These are phyloP conservation scores for Candida ascalaphidarum DNA, from an alignment of 805 yeast species.

Conservation along the genomic window DNA sequence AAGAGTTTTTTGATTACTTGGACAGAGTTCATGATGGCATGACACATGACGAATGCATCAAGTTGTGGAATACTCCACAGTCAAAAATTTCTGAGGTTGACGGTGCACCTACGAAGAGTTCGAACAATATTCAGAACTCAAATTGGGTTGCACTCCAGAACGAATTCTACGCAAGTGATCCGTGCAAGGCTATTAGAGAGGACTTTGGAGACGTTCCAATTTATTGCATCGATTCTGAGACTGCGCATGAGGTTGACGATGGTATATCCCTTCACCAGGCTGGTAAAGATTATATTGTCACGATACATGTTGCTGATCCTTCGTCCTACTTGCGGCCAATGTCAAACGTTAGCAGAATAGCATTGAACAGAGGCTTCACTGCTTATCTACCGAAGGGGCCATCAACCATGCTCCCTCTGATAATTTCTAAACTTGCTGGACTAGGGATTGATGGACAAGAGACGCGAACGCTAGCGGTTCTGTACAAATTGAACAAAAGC, in stretches of 20 bases:
- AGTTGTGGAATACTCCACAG: too few species aligned
- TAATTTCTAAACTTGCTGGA: constrained; percentile 43
- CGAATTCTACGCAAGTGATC: constrained; percentile 22
- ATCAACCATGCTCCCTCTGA: constrained; percentile 61
- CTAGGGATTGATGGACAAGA: constrained; percentile 33
- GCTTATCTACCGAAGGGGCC: constrained; percentile 64
- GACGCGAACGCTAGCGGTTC: constrained; percentile 37
- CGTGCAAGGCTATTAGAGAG: constrained; percentile 20
- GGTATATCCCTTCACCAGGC: constrained; percentile 58
- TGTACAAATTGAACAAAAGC: constrained; percentile 14
- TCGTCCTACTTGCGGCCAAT: constrained; percentile 47
- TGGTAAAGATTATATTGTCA: constrained; percentile 30
- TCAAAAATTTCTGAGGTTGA: too few species aligned
- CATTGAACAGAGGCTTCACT: constrained; percentile 55
- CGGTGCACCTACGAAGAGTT: too few species aligned
- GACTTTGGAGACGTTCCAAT: constrained; percentile 42
- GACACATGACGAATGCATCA: too few species aligned
- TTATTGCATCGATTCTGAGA: constrained; percentile 74
- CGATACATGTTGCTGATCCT: constrained; percentile 85
- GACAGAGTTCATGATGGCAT: too few species aligned
- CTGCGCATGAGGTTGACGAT: constrained; percentile 90
- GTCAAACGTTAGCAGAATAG: constrained; percentile 41
- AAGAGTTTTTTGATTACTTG: constrained; percentile 28
- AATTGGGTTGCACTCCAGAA: too few species aligned
- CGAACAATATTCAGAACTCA: too few species aligned